Conservation (phyloP, 768 basidiomycete species). For the Tubosaeta sp. region DNA sequence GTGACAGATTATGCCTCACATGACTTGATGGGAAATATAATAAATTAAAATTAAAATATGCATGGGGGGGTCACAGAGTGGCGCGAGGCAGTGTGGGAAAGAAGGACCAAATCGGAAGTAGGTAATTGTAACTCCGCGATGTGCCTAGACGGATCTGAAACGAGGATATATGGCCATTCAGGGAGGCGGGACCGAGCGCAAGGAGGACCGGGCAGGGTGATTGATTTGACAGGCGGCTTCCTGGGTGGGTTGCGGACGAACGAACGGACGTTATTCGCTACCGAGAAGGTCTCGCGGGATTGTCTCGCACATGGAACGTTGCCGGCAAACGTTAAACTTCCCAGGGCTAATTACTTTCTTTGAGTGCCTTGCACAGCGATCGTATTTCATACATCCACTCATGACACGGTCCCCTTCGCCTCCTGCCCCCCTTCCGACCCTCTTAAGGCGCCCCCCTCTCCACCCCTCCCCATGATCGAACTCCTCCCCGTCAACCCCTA, state of each 20-base stretch:
- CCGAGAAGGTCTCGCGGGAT: conserved; percentile 32
- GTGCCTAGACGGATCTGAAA: background rate
- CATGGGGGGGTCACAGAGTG: conserved; percentile 21
- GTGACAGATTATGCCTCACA: conserved; percentile 32
- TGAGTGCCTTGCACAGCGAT: conserved; percentile 34
- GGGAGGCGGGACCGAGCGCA: conserved; percentile 13
- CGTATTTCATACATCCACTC: conserved; percentile 25
- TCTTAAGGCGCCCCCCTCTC: conserved; percentile 18
- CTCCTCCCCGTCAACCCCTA: conserved; percentile 51
- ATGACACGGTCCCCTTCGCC: conserved; percentile 3
- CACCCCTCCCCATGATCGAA: conserved; percentile 49
- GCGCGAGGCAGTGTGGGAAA: background rate
- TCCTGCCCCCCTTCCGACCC: conserved; percentile 7
- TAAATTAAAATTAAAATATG: background rate
- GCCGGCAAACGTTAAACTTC: conserved; percentile 34
- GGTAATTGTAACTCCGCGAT: background rate
- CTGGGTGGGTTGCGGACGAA: conserved; percentile 9
- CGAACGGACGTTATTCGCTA: conserved; percentile 34
- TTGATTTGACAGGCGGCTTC: conserved; percentile 12
- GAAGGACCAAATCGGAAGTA: background rate
- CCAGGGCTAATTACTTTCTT: conserved; percentile 30
- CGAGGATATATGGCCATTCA: background rate
- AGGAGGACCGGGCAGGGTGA: no score
- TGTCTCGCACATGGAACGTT: conserved; percentile 26
- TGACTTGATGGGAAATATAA: conserved; percentile 25